Base-by-base conservation (phyloP, 331 rosid species). In the Phaseolus coccineus region DNA sequence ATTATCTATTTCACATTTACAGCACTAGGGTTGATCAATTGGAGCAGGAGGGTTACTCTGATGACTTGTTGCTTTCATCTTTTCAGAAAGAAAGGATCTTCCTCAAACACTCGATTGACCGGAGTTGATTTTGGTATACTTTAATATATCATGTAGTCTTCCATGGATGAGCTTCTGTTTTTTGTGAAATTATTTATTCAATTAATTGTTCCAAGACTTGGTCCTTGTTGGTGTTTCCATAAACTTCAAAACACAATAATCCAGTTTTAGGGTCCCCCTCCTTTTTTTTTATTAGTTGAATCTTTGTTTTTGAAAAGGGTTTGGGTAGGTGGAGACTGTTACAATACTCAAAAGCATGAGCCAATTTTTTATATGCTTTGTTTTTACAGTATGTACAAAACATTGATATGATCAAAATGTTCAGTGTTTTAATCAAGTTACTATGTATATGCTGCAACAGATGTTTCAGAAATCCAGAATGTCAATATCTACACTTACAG, bases 1-100 rank as follows among this genome's bases (percentile, higher is more conserved):
- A 40, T 44, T 79, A 68, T 62, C 62, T 70, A 16, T 33, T 33
- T 31, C n/a, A 16, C n/a, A 48, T 79, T 86, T 65, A 62, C 89
- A 82, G 85, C 71, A 67, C 75, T 19, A 71, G 66, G 48, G 55
- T 89, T 75, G 81, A 80, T 71, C 62, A 80, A 58, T 71, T 84
- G 87, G 69, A 69, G 75, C 53, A 58, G 71, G 44, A 25, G 78
- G 24, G 61, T 84, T 76, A 65, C 67, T 81, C 55, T 73, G 84
- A 93, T 91, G 97, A 70, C 58, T 87, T 88, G 96, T 87, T 91
- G 71, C 82, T 84, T 81, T 84, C 77, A 13, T 53, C 65, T 83
- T 40, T 69, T 77, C 83, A 81, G 77, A 30, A 83, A 63, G 66
- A 88, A 76, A 56, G 64, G 73, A 59, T 74, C 84, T 64, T 73